Conservation (phyloP, 164 flowering plant species). For the Magnolia changhungtana region DNA sequence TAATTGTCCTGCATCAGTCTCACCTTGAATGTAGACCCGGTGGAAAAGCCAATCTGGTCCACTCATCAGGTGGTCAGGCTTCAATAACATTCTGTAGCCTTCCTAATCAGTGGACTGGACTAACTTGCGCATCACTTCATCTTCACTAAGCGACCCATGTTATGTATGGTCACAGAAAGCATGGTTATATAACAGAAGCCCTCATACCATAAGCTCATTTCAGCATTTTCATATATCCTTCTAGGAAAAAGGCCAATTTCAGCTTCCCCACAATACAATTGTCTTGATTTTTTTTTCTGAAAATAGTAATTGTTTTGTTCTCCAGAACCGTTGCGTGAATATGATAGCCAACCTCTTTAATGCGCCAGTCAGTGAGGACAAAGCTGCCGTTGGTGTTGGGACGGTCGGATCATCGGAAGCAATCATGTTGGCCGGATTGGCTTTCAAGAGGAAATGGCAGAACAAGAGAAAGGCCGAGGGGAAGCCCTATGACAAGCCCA, state of each 20-base stretch:
- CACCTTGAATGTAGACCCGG: no score
- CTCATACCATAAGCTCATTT: background rate
- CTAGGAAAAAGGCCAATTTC: background rate
- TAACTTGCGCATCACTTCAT: no score
- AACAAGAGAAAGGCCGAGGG: conserved; percentile 50
- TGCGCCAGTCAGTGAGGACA: conserved; percentile 50
- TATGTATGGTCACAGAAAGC: background rate
- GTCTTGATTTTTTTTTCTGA: background rate
- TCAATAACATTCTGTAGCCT: no score
- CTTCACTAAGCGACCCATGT: no score
- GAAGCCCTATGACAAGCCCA: conserved; percentile 56
- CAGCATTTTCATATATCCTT: background rate
- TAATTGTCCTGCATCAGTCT: no score
- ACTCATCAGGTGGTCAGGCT: no score
- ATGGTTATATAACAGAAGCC: background rate
- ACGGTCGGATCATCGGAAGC: conserved; percentile 79
- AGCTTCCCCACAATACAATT: no score
- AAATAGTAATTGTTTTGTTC: background rate
- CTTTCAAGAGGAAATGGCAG: conserved; percentile 76
- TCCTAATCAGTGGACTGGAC: no score
- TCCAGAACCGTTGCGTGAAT: conserved; percentile 73
- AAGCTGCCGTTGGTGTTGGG: conserved; percentile 57
- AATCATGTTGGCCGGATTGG: conserved; percentile 74
- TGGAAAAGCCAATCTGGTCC: no score
- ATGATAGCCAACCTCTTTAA: conserved; percentile 65